Conservation (phyloP, 495 filamentous ascomycete genomes). For the Neurospora cerealis region DNA sequence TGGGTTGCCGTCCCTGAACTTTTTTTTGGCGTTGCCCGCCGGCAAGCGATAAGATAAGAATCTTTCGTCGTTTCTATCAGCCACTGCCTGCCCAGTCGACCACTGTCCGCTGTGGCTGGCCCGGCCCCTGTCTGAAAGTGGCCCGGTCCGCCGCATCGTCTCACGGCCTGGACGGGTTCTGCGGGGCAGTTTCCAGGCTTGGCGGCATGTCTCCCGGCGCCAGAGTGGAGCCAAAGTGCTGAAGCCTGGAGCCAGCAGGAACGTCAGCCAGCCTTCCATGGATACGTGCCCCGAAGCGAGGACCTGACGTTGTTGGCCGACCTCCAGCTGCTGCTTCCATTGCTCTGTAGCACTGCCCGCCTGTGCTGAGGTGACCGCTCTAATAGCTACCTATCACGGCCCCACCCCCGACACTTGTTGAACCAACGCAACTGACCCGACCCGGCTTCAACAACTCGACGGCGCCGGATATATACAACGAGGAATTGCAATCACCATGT, state of each 20-base stretch:
- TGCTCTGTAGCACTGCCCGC: neutral
- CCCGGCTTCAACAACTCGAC: neutral
- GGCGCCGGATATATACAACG: neutral
- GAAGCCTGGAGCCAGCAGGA: neutral
- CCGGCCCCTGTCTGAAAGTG: constrained; percentile 36
- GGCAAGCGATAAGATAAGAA: constrained; percentile 24
- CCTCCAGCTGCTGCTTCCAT: neutral
- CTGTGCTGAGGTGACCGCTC: neutral
- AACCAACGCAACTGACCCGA: constrained; percentile 2
- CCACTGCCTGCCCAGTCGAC: constrained; percentile 5
- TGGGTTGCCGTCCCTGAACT: constrained; percentile 16
- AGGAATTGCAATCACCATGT: constrained; percentile 48
- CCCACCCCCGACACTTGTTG: neutral
- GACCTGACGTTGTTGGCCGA: neutral
- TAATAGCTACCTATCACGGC: neutral
- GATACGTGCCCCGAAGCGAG: neutral
- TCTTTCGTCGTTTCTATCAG: neutral
- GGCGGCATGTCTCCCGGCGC: neutral
- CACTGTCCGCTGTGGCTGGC: constrained; percentile 7
- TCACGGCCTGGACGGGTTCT: neutral
- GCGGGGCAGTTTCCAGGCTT: neutral
- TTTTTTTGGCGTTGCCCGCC: constrained; percentile 17
- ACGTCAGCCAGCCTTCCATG: constrained; percentile 4
- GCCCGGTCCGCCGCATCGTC: constrained; percentile 31
- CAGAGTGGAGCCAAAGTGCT: neutral